Percentiles rank a stretch among this genome's conserved stretches.
These are phyloP conservation scores for Trichophyton schoenleinii DNA, from an alignment of 2,329 filamentous ascomycete species.

Conservation along the genomic window DNA sequence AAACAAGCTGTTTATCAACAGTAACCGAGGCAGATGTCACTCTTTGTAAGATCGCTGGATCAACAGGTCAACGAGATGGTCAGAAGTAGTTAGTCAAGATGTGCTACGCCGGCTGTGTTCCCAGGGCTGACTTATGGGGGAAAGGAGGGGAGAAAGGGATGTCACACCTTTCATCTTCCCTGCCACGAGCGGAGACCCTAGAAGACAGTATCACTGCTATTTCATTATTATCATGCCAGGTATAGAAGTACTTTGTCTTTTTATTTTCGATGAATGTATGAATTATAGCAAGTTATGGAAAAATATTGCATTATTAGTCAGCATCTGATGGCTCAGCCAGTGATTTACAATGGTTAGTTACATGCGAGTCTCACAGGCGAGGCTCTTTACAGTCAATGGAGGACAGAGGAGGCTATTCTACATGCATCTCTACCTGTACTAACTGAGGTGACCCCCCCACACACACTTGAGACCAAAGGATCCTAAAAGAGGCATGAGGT, in stretches of 20 bases:
- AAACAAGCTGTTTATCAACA: conserved; percentile 80
- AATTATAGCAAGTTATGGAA: too few relatives aligned
- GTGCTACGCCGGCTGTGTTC: not conserved
- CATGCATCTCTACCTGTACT: not conserved
- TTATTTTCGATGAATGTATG: too few relatives aligned
- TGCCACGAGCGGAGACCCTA: not conserved
- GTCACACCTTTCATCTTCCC: conserved; percentile 1
- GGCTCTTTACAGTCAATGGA: not conserved
- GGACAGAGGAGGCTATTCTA: not conserved
- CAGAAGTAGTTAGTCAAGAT: not conserved
- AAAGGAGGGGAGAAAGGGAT: not conserved
- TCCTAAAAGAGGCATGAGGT: not conserved
- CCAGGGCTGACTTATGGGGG: not conserved
- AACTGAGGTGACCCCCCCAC: not conserved
- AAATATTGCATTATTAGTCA: not conserved
- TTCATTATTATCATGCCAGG: not conserved
- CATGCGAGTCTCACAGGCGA: not conserved
- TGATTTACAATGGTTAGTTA: not conserved
- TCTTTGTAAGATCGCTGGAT: conserved; percentile 73
- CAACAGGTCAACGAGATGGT: not conserved
- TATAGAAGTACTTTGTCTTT: not conserved
- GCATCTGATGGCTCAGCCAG: not conserved
- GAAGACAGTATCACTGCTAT: not conserved
- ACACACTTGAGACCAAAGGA: too few relatives aligned
- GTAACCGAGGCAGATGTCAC: conserved; percentile 93